phyloP scores from a whole-genome alignment of 2,329 filamentous ascomycete genomes.

The Ophiostoma piceae region DNA sequence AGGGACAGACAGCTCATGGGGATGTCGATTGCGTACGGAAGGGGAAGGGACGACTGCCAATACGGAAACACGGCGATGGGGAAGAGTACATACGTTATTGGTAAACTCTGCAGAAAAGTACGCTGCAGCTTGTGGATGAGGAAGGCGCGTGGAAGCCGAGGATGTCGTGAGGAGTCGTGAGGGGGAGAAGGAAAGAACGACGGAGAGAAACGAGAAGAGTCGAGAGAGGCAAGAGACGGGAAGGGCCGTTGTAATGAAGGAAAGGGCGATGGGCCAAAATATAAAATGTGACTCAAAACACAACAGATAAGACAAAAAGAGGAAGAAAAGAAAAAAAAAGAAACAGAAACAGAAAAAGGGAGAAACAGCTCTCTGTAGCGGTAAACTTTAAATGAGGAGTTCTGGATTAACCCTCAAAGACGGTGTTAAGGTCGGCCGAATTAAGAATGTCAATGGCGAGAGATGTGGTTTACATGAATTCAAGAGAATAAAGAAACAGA shows the following conservation, averaged over 20 bases:
- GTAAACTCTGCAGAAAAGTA: neutral
- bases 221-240: constrained; percentile 1
- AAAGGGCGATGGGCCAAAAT: neutral
- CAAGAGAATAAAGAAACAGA: neutral
- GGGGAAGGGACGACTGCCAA: neutral
- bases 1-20: neutral
- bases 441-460: neutral
- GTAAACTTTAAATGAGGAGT: neutral
- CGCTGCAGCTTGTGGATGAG: neutral
- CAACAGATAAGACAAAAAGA: neutral
- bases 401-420: neutral
- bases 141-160: neutral
- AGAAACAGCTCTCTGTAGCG: neutral
- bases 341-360: neutral
- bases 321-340: neutral
- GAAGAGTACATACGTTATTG: neutral
- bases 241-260: constrained; percentile 15
- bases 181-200: constrained; percentile 13
- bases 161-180: constrained; percentile 2
- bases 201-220: neutral
- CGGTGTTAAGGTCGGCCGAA: neutral
- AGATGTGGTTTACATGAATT: neutral
- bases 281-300: neutral
- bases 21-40: neutral
- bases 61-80: neutral